These are phyloP conservation scores for Scorias spongiosa DNA, from an alignment of 2,329 filamentous ascomycete genomes.

Conservation along the genomic window DNA sequence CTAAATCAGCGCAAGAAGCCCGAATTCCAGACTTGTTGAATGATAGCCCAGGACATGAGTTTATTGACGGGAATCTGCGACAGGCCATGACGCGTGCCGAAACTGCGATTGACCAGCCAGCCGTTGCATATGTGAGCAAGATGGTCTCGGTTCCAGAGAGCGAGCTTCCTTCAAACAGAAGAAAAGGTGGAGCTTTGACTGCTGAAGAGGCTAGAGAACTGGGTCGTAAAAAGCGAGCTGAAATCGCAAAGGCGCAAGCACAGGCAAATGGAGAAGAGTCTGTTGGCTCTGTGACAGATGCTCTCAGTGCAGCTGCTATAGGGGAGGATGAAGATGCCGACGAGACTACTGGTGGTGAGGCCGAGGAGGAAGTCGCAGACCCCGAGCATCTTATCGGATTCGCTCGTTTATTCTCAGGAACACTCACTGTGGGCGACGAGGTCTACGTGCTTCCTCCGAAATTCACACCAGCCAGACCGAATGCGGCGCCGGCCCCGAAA, in stretches of 20 bases:
- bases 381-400: slow-evolving; percentile 88
- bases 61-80: slow-evolving; percentile 53
- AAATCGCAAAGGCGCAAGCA: slow-evolving; percentile 67
- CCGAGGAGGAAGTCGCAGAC: slow-evolving; percentile 46
- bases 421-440: slow-evolving; percentile 72
- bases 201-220: slow-evolving; percentile 83
- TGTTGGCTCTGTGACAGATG: slow-evolving; percentile 41
- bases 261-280: slow-evolving; percentile 33
- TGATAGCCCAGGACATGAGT: slow-evolving; percentile 58
- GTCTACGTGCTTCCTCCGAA: slow-evolving; percentile 88
- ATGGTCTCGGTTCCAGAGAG: slow-evolving; percentile 93
- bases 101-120: slow-evolving; percentile 51
- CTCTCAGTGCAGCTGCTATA: slow-evolving; percentile 46
- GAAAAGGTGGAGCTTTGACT: slow-evolving; percentile 55
- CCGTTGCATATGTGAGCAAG: slow-evolving; percentile 93
- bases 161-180: slow-evolving; percentile 76
- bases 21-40: slow-evolving; percentile 67
- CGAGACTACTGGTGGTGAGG: slow-evolving; percentile 20
- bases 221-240: slow-evolving; percentile 74
- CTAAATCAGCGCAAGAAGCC: slow-evolving; percentile 60
- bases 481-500: slow-evolving; percentile 56
- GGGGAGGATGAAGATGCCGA: slow-evolving; percentile 30
- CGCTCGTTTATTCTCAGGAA: slow-evolving; percentile 84
- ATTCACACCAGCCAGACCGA: slow-evolving; percentile 67
- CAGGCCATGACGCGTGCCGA: slow-evolving; percentile 76